Base-by-base conservation (phyloP, 345 rosid genomes). In the Arabis hirsuta region DNA sequence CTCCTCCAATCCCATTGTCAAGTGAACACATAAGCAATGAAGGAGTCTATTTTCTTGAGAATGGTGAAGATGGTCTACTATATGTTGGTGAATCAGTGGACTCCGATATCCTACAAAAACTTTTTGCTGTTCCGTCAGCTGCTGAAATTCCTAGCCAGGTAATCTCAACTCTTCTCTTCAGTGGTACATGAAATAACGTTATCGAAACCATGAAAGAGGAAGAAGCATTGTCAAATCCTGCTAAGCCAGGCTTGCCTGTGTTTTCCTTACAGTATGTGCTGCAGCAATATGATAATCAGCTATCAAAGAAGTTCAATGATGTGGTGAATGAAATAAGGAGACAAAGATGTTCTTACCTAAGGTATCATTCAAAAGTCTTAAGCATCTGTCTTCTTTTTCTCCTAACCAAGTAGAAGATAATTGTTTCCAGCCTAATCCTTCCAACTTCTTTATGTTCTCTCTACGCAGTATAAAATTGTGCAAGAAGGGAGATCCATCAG, bases 21-120 rank as follows among this genome's bases (percentile, higher is more conserved):
- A 95, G 97, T 55, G 99, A 95, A 70, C 81, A 88, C 27, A 78
- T 95, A 59, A 85, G 82, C 9, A 90, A 88, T 55, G 90, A 83
- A 31, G 99, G 98, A 76, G 84, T 91, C 13, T 95, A 87, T 85
- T 87, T 95, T 76, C 94, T 95, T 63, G 99, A 95, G 82, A 91
- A 90, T 34, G 98, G 99, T 57, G 90, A 84, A 38, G 98, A 95
- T 81, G 90, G 88, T 68, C 76, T 88, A 72, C 83, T 91, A 73
- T 95, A 90, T 80, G 62, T 88, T n/a, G 96, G 99, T 53, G 85
- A 63, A 74, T 81, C 86, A 0, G 96, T 86, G 24, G 76, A 85
- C 66, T 71, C 98, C 44, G 82, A 76, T 58, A 83, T 83, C 53
- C 79, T 91, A 84, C 83, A 67, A 43, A 85, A 88, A 74, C 82